A percentile compares a stretch with the other conserved stretches of the same genome.
These are phyloP conservation scores for Trapa incisa DNA, from an alignment of 345 rosid genomes.

Conservation along the genomic window DNA sequence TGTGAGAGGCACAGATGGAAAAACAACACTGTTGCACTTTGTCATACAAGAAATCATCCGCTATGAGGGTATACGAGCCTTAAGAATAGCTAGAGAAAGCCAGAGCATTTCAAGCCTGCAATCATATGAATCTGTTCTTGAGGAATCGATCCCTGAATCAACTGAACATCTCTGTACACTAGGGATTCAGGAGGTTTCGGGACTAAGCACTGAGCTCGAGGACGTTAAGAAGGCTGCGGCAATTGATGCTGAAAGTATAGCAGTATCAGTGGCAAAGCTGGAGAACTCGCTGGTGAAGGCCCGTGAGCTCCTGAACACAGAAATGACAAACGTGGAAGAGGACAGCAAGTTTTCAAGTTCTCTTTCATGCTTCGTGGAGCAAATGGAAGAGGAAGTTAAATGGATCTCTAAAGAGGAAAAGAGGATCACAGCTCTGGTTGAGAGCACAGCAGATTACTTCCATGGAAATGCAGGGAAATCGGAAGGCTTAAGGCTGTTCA, in stretches of 20 bases:
- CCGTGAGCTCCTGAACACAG: conserved; percentile 35
- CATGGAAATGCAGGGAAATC: conserved; percentile 58
- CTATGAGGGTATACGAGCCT: conserved; percentile 66
- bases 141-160: conserved; percentile 28
- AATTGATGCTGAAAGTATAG: conserved; percentile 44
- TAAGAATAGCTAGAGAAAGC: conserved; percentile 35
- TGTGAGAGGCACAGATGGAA: conserved; percentile 90
- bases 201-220: conserved; percentile 53
- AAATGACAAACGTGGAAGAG: conserved; percentile 20
- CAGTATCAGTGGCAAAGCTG: conserved; percentile 38
- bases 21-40: conserved; percentile 84
- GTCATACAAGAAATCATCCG: conserved; percentile 90
- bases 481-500: conserved; percentile 72
- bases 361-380: conserved; percentile 40
- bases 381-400: conserved; percentile 36
- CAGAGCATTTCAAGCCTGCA: conserved; percentile 39
- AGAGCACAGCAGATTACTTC: conserved; percentile 72
- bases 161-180: conserved; percentile 35
- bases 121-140: conserved; percentile 26
- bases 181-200: conserved; percentile 67
- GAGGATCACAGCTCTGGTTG: conserved; percentile 53
- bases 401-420: conserved; percentile 47
- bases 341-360: conserved; percentile 28
- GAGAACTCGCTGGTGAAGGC: conserved; percentile 28
- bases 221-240: conserved; percentile 70